Percentiles rank a stretch among this genome's conserved stretches.
Evolutionary conservation across 352 stramenopile genomes (phyloP).

Genomic region (Phytophthora multivora): DNA sequence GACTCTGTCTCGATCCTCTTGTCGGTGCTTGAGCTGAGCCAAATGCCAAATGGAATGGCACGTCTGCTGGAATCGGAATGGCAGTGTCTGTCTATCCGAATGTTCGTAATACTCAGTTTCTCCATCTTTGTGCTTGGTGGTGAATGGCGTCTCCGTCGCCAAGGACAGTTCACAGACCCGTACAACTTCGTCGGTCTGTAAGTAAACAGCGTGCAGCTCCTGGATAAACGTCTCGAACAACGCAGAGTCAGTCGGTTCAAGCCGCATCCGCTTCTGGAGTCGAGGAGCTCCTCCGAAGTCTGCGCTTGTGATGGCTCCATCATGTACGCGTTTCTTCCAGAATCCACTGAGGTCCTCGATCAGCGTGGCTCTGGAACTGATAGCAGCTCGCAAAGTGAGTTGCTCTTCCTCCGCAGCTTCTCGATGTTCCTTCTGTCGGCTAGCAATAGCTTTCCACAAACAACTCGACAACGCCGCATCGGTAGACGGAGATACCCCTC

Average conservation of each 20-base stretch:
- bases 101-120: neutral
- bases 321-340: neutral
- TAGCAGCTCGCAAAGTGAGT: neutral
- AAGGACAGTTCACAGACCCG: neutral
- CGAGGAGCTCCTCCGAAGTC: too few species aligned
- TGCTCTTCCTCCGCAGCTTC: slow-evolving; percentile 17
- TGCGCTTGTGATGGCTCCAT: too few species aligned
- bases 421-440: slow-evolving; percentile 8
- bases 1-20: neutral
- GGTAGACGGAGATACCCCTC: neutral
- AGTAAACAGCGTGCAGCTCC: slow-evolving; percentile 1
- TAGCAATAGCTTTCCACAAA: slow-evolving; percentile 21
- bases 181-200: slow-evolving; percentile 1
- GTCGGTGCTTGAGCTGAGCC: neutral
- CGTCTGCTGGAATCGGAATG: neutral
- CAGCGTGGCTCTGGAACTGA: neutral
- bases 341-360: slow-evolving; percentile 12
- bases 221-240: slow-evolving; percentile 8
- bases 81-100: neutral
- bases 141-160: neutral
- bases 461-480: neutral
- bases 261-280: too few species aligned
- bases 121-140: too few species aligned
- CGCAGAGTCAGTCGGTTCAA: too few species aligned
- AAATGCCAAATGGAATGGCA: slow-evolving; percentile 10